Base-by-base conservation (phyloP, 2,329 filamentous ascomycete genomes). In the Colletotrichum trifolii region DNA sequence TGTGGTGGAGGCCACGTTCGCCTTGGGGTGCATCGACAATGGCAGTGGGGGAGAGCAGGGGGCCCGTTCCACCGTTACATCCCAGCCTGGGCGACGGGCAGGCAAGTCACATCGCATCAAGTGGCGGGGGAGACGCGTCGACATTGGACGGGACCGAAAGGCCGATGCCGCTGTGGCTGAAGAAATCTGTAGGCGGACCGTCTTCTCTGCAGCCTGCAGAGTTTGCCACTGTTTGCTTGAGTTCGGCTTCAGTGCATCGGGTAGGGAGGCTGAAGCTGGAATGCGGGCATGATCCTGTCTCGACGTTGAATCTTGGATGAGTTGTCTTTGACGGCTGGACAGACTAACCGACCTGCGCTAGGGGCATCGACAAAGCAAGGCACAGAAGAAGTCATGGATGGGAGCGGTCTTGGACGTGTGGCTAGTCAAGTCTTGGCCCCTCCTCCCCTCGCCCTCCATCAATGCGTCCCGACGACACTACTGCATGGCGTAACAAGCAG, bases 61-160 rank as follows among this genome's bases (percentile, higher is more conserved):
- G 63, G 58, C 13, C 57, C 58, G 63, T 66, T 66, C 53, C 58
- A 66, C 52, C 63, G 63, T 66, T 66, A 39, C 63, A 63, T 63
- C 25, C 25, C 25, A 25, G 25, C 25, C 25, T 53, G 54, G 58
- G 47, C 63, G 48, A 33, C 59, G 58, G 53, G 58, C 36, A 25
- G 36, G 58, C 49, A 52, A 43, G 61, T 60, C 60, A 50, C 61
- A 62, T 57, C 36, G 58, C 58, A 56, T 56, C 58, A 65, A 56
- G 63, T 62, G 63, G 58, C 58, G 58, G 52, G 13, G 12, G 11
- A 39, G 42, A 56, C 47, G 52, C 52, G 63, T 52, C 47, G 46
- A 65, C 47, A 65, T 62, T 65, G 58, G 63, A 65, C 47, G 40
- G 35, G 34, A 25, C 38, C 17, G 50, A 45, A 45, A 40, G 49